Conservation (phyloP, 768 basidiomycete species). For the Tricholoma sp. region DNA sequence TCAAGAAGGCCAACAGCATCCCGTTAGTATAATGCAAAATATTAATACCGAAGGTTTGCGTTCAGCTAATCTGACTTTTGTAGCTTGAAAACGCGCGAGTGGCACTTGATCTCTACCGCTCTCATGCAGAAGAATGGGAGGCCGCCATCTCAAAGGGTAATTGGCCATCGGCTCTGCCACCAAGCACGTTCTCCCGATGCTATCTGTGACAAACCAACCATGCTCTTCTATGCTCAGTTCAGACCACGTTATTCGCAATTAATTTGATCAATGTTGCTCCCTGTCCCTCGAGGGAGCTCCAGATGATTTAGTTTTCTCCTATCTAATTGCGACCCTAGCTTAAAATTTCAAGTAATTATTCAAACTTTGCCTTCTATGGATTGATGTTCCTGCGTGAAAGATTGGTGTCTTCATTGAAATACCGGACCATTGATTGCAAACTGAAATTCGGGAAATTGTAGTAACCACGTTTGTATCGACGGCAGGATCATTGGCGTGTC, state of each 20-base stretch:
- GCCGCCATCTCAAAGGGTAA: conserved; percentile 47
- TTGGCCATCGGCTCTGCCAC: conserved; percentile 76
- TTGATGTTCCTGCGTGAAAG: background rate
- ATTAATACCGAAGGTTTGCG: conserved; percentile 1
- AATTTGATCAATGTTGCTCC: conserved; percentile 1
- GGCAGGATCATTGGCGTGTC: conserved; percentile 39
- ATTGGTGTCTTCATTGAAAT: background rate
- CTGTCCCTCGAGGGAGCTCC: background rate
- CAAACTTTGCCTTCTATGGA: background rate
- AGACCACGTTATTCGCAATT: background rate
- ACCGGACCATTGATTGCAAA: background rate
- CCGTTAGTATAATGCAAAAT: conserved; percentile 44
- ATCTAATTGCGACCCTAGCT: background rate
- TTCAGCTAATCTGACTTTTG: conserved; percentile 8
- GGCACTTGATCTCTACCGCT: conserved; percentile 48
- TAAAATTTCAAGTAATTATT: background rate
- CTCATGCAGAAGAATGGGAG: conserved; percentile 67
- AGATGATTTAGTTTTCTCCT: background rate
- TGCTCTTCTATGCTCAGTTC: background rate
- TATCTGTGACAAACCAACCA: conserved; percentile 41
- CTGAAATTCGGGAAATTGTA: background rate
- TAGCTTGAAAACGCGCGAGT: conserved; percentile 78
- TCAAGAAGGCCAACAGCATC: conserved; percentile 66
- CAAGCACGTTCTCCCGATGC: conserved; percentile 76
- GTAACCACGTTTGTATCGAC: conserved; percentile 4